Percentiles rank a stretch among this genome's conserved stretches.
Evolutionary conservation across 495 filamentous ascomycete species (phyloP).

Genomic region (Trichoderma erinaceum): DNA sequence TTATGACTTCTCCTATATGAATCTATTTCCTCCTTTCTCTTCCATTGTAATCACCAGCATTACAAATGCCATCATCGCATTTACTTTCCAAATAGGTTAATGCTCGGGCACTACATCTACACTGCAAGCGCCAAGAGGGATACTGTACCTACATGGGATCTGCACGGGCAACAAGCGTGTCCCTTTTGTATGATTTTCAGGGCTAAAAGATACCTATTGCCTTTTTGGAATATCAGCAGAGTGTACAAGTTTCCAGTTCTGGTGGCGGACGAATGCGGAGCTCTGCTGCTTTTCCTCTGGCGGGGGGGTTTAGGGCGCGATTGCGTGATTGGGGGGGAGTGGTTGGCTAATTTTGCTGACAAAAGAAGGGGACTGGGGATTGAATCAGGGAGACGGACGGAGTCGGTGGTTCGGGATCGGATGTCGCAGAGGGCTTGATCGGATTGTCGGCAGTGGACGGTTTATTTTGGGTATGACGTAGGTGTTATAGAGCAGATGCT

Average conservation of each 20-base stretch:
- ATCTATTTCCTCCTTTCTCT: not conserved
- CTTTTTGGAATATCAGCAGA: not conserved
- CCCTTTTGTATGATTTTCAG: too few species aligned
- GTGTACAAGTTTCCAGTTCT: too few species aligned
- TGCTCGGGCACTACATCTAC: not conserved
- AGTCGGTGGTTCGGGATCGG: not conserved
- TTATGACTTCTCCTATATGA: not conserved
- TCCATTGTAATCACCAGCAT: not conserved
- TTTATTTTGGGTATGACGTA: not conserved
- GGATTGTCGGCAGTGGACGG: not conserved
- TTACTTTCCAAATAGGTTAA: not conserved
- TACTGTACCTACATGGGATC: too few species aligned
- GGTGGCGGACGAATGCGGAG: too few species aligned
- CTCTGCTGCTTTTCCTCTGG: too few species aligned
- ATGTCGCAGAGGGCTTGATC: not conserved
- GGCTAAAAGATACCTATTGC: not conserved
- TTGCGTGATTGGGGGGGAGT: not conserved
- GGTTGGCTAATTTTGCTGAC: not conserved
- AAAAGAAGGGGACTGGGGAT: not conserved
- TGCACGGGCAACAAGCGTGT: too few species aligned
- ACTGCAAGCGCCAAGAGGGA: too few species aligned
- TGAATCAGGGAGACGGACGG: not conserved
- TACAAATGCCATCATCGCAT: constrained; percentile 1
- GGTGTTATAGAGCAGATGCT: not conserved
- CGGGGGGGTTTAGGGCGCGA: not conserved